Conservation (phyloP, 2,329 filamentous ascomycete genomes). For the Neofusicoccum umdonicola region DNA sequence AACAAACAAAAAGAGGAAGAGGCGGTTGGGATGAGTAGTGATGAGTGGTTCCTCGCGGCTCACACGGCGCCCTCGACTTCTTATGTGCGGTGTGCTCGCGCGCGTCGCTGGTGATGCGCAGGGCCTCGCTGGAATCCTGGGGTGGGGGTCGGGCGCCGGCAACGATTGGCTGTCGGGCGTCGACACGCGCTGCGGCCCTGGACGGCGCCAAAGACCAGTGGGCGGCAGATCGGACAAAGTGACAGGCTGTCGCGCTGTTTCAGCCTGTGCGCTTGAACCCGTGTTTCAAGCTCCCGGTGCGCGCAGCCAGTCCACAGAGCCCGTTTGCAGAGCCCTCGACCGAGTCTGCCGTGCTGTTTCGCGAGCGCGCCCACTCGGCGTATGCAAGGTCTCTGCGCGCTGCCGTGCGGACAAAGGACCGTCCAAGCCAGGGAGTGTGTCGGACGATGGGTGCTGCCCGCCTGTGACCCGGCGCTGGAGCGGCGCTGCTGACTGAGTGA, state of each 20-base stretch:
- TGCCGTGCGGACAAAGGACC: conserved; percentile 10
- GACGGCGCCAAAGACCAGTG: conserved; percentile 5
- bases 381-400: conserved; percentile 12
- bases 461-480: neutral
- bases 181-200: conserved; percentile 8
- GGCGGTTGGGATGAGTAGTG: neutral
- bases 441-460: conserved; percentile 9
- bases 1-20: conserved; percentile 1
- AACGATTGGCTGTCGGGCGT: neutral
- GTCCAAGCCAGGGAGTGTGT: conserved; percentile 12
- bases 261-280: conserved; percentile 2
- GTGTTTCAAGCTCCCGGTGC: conserved; percentile 9
- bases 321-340: conserved; percentile 8
- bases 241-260: conserved; percentile 15
- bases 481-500: neutral
- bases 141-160: neutral
- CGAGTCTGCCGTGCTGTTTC: conserved; percentile 14
- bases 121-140: neutral
- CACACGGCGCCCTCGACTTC: conserved; percentile 1
- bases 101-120: neutral
- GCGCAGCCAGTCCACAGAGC: conserved; percentile 1
- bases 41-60: neutral
- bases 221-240: conserved; percentile 13
- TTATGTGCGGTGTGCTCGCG: conserved; percentile 12
- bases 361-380: conserved; percentile 3